Conservation (phyloP, 257 asterid species). For the Solanum microdontum region DNA sequence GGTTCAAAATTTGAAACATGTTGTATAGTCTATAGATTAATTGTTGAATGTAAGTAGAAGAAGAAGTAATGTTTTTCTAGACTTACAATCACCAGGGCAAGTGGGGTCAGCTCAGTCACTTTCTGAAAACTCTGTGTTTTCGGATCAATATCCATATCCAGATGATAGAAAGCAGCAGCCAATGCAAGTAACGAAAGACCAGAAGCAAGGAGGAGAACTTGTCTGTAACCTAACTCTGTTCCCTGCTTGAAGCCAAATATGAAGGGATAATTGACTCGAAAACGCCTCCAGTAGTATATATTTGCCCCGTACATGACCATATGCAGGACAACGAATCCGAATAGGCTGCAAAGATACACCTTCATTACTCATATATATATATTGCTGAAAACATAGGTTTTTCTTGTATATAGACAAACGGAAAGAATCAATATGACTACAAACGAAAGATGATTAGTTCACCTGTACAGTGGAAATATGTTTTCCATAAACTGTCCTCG, state of each 20-base stretch:
- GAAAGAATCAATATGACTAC: not conserved
- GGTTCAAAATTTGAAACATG: not conserved
- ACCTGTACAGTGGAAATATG: constrained; percentile 84
- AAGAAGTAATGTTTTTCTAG: not conserved
- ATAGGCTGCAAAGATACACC: constrained; percentile 32
- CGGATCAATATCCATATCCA: constrained; percentile 78
- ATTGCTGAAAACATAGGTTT: not conserved
- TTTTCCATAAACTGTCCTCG: constrained; percentile 44
- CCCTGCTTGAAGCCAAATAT: constrained; percentile 65
- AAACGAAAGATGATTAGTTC: not conserved
- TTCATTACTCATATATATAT: not conserved
- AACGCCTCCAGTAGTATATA: constrained; percentile 64
- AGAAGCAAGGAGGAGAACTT: constrained; percentile 61
- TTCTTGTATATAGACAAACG: not conserved
- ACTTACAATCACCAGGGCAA: constrained; percentile 47
- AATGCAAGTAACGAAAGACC: constrained; percentile 57
- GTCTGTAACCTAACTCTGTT: constrained; percentile 60
- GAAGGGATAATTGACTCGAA: constrained; percentile 63
- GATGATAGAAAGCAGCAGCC: constrained; percentile 49
- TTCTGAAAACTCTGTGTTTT: constrained; percentile 19
- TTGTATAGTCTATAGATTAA: not conserved
- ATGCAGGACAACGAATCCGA: constrained; percentile 57
- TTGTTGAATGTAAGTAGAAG: not conserved
- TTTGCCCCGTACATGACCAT: constrained; percentile 54
- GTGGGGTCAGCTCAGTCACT: constrained; percentile 57